Evolutionary conservation across 495 filamentous ascomycete genomes (phyloP), one percentile per base, ranked within the genome.

Genomic region (Apodospora peruviana): DNA sequence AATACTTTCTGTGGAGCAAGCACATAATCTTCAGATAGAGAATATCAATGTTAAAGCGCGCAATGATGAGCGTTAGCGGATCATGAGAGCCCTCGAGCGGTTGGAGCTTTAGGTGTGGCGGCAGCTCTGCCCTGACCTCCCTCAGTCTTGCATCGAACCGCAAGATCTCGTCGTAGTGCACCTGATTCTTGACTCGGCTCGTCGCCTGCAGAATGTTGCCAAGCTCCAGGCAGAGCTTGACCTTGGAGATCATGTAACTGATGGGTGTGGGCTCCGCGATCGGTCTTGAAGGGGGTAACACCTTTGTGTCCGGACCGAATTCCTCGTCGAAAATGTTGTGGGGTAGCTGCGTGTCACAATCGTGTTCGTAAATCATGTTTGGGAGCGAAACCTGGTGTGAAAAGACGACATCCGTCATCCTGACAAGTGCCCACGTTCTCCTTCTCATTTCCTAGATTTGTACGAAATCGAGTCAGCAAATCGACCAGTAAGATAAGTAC

Each of bases 311-410:
- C 40, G 90, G 85, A 40, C 85, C 82, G 40, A 97, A 87, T 57
- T 97, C 94, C 55, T 96, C 91, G 60, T 99, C 93, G 60, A 89
- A 91, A 20, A 96, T 74, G 64, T 97, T 99, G 52, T 85, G 78
- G 14, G 93, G 93, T 27, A 95, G 66, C 46, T 87, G 81, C 0
- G 88, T 87, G 59, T 99, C 94, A 49, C 80, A 90, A 62, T 96
- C 89, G 9, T 83, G 74, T 14, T 80, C 71, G 46, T 89, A 82
- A 16, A 96, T 82, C 85, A 96, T 96, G 44, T 77, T 81, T n/a
- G 93, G 93, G 34, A 97, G 67, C 5, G 90, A 91, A 2, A 77
- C 64, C 67, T 95, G 91, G 53, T 91, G 94, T 2, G 94, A 96
- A 62, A 95, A 91, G 16, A 94, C 66, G 1, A 93, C 73, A 62